Evolutionary conservation across 768 basidiomycete genomes (phyloP), one percentile per base, ranked within the genome.

Genomic region (Amanita rimosa): DNA sequence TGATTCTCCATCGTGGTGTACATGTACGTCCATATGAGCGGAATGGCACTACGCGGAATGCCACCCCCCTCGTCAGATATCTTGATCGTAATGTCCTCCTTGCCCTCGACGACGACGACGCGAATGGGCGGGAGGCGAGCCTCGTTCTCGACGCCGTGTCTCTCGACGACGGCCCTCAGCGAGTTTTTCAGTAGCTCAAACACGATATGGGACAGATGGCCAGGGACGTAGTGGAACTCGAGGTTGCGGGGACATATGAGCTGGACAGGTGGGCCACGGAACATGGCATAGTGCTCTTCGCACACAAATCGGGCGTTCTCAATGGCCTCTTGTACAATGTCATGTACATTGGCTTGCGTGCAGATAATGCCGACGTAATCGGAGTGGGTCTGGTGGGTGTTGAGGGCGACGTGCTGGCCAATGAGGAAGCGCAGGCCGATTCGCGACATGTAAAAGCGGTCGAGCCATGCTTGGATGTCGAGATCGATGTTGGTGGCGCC

Each of bases 101-200:
- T 88, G n/a, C 95, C 94, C 61, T 95, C 93, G 1, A 95, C 89
- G 31, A 96, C 95, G 50, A 97, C 78, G 43, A 95, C 87, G 65
- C 90, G 92, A 69, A 95, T 94, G 0, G 91, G 84, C 9, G 92
- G 92, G 67, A 83, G 86, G n/a, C 58, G 55, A 49, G 81, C 79
- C 60, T 90, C 90, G 51, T 79, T 72, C 45, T 91, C 85, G 1
- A 79, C 78, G 0, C 95, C 95, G 62, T 79, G 87, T 2, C 87
- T 79, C 65, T 98, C 96, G 14, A 99, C 95, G 48, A 95, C 88
- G 1, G 96, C 96, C 36, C 96, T 84, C 8, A 99, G 74, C 14
- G 94, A 97, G 72, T 99, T 99, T 64, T 99, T 99, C 50, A 98
- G 75, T 9, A 99, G 76, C 60, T 99, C 96, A 65, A 99, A 99